Conservation (phyloP, 2,329 filamentous ascomycete species). For the Sporothrix brunneoviolacea region DNA sequence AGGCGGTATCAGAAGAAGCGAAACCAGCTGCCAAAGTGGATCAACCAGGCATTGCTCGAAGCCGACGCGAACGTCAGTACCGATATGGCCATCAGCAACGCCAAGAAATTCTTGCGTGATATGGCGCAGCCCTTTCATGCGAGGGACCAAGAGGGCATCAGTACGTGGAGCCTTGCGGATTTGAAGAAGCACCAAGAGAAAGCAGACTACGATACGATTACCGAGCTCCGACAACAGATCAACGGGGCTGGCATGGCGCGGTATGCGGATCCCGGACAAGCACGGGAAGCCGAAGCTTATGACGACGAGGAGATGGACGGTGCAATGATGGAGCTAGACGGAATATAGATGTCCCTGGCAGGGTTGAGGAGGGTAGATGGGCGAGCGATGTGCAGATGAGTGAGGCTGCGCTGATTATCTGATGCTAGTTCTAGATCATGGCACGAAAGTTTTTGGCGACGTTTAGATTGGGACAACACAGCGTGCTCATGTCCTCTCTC, state of each 20-base stretch:
- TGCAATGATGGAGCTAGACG: conserved; percentile 30
- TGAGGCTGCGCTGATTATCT: no score
- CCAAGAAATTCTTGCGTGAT: conserved; percentile 79
- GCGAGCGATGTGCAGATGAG: no score
- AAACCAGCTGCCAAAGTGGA: conserved; percentile 90
- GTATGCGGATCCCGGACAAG: conserved; percentile 23
- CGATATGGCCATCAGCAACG: conserved; percentile 86
- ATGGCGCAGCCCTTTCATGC: conserved; percentile 88
- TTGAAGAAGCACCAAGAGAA: conserved; percentile 62
- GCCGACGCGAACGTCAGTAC: conserved; percentile 86
- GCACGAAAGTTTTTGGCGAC: no score
- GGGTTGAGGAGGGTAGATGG: no score
- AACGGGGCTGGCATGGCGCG: conserved; percentile 19
- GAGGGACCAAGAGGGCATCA: conserved; percentile 79
- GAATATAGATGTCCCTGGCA: neutral
- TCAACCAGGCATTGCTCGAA: conserved; percentile 78
- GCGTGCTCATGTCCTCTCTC: no score
- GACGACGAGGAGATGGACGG: conserved; percentile 48
- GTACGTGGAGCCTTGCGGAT: conserved; percentile 61
- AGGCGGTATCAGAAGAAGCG: conserved; percentile 89
- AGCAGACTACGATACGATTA: conserved; percentile 60
- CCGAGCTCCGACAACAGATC: conserved; percentile 47
- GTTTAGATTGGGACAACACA: no score
- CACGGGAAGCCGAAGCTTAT: conserved; percentile 17
- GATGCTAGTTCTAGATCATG: no score